Base-by-base conservation (phyloP, 305 asterid genomes). In the Nicotiana rustica region DNA sequence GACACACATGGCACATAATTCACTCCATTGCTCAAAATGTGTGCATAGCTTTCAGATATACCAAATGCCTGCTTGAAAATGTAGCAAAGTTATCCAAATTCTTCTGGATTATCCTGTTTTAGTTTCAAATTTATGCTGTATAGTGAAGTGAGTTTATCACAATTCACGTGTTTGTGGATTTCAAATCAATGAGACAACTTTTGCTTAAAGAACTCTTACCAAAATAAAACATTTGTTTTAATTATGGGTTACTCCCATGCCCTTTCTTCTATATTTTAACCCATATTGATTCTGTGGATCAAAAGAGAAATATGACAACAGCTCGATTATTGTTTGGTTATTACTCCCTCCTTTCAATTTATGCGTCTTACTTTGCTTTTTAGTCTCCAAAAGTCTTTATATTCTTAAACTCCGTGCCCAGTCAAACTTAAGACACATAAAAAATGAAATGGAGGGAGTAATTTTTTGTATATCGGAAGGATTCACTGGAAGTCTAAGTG, bases 31-130 rank as follows among this genome's bases (percentile, higher is more conserved):
- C 6, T 62, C 67, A 3, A 71, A 70, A 21, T 44, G 38, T 21
- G 47, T 75, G 79, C 79, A 25, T 52, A 29, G 9, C 44, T 49
- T 75, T 75, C 64, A 13, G 65, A 49, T 25, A 14, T 41, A 75
- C 47, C 29, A 19, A 52, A 14, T 75, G 64, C 79, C 79, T 25
- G 79, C 79, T 75, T 52, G 79, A 75, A 73, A 75, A 4, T 75
- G 31, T 75, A 49, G 44, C 79, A 0, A 4, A 52, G 9, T 52
- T 52, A 75, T 75, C 41, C 64, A 14, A 10, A 49, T 75, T 75
- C 47, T 25, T 41, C 79, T 59, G 25, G 21, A 6, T 5, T 59
- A 17, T n/a, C 21, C 65, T 25, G 79, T 1, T 49, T 25, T 75
- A 49, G 25, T 25, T 49, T 21, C 64, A 14, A 75, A 75, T 60